A percentile compares a stretch with the other conserved stretches of the same genome.
Evolutionary conservation across 164 flowering plant species (phyloP).

Genomic region (Dillenia suffruticosa): DNA sequence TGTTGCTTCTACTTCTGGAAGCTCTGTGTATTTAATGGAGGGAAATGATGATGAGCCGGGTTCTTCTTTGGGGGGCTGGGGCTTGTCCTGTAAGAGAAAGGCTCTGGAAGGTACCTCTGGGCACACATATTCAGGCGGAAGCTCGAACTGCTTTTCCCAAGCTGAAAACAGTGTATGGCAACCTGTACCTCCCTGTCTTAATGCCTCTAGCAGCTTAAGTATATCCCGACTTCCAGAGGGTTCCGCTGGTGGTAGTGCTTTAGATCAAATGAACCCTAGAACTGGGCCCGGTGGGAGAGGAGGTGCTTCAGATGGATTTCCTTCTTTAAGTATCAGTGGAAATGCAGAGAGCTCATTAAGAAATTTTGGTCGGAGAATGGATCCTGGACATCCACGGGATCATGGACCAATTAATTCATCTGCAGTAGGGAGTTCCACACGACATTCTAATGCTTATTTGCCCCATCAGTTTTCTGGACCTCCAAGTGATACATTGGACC

Average conservation of each 20-base stretch:
- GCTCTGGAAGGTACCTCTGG: slow-evolving; percentile 56
- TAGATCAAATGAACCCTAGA: slow-evolving; percentile 32
- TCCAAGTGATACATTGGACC: slow-evolving; percentile 25
- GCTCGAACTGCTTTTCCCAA: slow-evolving; percentile 31
- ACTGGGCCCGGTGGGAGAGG: slow-evolving; percentile 31
- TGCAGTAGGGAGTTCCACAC: background rate
- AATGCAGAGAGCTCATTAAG: slow-evolving; percentile 26
- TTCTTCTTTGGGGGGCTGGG: slow-evolving; percentile 55
- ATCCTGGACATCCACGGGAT: slow-evolving; percentile 16
- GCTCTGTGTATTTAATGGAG: slow-evolving; percentile 32
- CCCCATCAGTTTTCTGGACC: slow-evolving; percentile 19
- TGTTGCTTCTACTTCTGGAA: slow-evolving; percentile 30
- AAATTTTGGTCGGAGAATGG: slow-evolving; percentile 17
- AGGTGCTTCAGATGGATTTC: slow-evolving; percentile 22
- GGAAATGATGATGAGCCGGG: slow-evolving; percentile 49
- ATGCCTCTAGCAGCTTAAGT: slow-evolving; percentile 25
- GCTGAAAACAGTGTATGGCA: slow-evolving; percentile 46
- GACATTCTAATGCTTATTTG: background rate
- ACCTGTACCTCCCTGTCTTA: slow-evolving; percentile 22
- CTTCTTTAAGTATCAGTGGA: slow-evolving; percentile 24
- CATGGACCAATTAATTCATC: slow-evolving; percentile 27
- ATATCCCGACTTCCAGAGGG: slow-evolving; percentile 21
- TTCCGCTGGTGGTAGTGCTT: slow-evolving; percentile 13
- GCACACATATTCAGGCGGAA: slow-evolving; percentile 55
- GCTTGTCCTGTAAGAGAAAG: slow-evolving; percentile 72